Conservation (phyloP, 1,284 basidiomycete species). For the Heterobasidion irregulare region DNA sequence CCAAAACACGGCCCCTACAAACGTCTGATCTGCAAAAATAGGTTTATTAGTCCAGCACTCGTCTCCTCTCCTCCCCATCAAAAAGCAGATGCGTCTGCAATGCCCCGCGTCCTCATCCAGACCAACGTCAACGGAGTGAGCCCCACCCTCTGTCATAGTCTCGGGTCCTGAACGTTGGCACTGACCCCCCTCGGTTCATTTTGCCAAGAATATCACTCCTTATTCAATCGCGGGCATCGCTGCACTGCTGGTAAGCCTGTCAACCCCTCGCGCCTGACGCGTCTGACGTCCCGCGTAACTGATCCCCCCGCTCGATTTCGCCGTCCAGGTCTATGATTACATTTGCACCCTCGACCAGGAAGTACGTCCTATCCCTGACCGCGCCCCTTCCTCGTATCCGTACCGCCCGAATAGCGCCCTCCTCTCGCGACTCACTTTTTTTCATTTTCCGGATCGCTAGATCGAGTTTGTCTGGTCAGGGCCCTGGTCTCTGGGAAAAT, state of each 20-base stretch:
- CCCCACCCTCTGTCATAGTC: too few relatives aligned
- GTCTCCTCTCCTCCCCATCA: too few relatives aligned
- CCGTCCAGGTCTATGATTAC: constrained; percentile 25
- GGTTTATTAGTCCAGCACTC: too few relatives aligned
- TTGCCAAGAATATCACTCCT: background rate
- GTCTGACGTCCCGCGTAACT: too few relatives aligned
- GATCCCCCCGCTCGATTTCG: too few relatives aligned
- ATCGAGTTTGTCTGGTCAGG: constrained; percentile 29
- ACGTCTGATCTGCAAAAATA: too few relatives aligned
- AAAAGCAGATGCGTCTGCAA: too few relatives aligned
- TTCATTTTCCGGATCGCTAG: constrained; percentile 11
- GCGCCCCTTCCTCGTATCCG: background rate
- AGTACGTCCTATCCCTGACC: constrained; percentile 13
- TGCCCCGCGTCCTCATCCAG: too few relatives aligned
- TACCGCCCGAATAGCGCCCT: background rate
- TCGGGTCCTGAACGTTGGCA: too few relatives aligned
- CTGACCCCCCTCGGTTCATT: too few relatives aligned
- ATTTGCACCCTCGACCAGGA: constrained; percentile 32
- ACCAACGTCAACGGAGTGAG: too few relatives aligned
- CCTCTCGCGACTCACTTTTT: background rate
- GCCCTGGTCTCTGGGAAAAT: constrained; percentile 24
- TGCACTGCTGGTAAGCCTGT: background rate
- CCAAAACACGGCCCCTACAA: too few relatives aligned
- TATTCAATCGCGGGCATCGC: background rate
- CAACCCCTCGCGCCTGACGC: background rate